These are phyloP conservation scores for Coemansia sp. DNA, from an alignment of 192 early-diverging fungal species.

Conservation along the genomic window DNA sequence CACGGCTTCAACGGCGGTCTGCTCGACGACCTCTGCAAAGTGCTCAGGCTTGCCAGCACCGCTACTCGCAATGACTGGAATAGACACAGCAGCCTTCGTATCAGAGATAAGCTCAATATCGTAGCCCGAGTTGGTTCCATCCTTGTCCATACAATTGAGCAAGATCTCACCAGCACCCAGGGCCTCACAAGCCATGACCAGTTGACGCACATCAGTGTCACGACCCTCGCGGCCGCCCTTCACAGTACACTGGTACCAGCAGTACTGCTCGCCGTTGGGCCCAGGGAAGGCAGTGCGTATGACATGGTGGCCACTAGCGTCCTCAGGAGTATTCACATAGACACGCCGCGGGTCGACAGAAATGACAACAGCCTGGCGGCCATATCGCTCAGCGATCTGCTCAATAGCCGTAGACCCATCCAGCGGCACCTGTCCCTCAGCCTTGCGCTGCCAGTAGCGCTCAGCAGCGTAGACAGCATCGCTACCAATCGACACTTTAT, in stretches of 20 bases:
- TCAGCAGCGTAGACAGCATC: slow-evolving; percentile 99
- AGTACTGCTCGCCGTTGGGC: slow-evolving; percentile 90
- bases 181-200: slow-evolving; percentile 83
- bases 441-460: slow-evolving; percentile 66
- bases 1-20: slow-evolving; percentile 90
- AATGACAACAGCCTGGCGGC: slow-evolving; percentile 97
- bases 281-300: slow-evolving; percentile 74
- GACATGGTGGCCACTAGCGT: slow-evolving; percentile 70
- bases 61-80: slow-evolving; percentile 98
- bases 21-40: slow-evolving; percentile 85
- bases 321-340: slow-evolving; percentile 79
- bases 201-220: slow-evolving; percentile 91
- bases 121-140: slow-evolving; percentile 97
- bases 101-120: slow-evolving; percentile 84
- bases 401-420: slow-evolving; percentile 89
- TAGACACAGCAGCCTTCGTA: slow-evolving; percentile 78
- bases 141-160: slow-evolving; percentile 99
- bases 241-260: slow-evolving; percentile 99
- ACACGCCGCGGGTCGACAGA: slow-evolving; percentile 97
- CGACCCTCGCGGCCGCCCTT: slow-evolving; percentile 96
- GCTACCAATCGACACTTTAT: slow-evolving; percentile 99
- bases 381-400: slow-evolving; percentile 92
- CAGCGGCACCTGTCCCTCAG: slow-evolving; percentile 29
- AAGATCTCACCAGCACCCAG: slow-evolving; percentile 97
- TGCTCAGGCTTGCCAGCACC: slow-evolving; percentile 89